Base-by-base conservation (phyloP, 257 asterid genomes). In the Schizonepeta tenuifolia region DNA sequence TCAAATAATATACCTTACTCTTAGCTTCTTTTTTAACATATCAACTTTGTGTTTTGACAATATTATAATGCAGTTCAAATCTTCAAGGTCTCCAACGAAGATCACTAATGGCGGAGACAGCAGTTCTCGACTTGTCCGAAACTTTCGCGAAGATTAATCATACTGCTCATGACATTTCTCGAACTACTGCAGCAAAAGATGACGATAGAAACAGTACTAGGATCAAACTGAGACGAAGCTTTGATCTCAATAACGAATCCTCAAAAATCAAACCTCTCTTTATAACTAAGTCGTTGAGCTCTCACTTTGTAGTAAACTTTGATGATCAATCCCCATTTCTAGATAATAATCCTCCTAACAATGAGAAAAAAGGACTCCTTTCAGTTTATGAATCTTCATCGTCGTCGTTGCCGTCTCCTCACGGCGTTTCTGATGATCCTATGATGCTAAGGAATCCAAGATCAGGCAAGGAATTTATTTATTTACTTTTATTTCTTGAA, bases 211-310 rank as follows among this genome's bases (percentile, higher is more conserved):
- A 31, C 26, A n/a, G n/a, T n/a, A 43, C 46, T 20, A 57, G 43
- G 55, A 60, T 71, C 20, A 83, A 54, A 63, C 70, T 36, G 77
- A 66, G 80, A 73, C 79, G 80, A 77, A 83, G 81, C 78, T 74
- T 80, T 21, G 81, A 77, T 36, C 65, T 73, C 21, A 62, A 2
- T 55, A 73, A 70, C 13, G 77, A 68, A 36, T 65, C 75, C 47
- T 54, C n/a, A 36, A 69, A 68, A n/a, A 61, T 59, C 59, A 71
- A 41, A 62, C 56, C 77, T 20, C 11, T 61, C 18, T 55, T 46
- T 51, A 69, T 69, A 72, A 64, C 78, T 4, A 80, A 60, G 72
- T 83, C 87, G 24, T 71, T 83, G 53, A 71, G 65, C 79, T 58
- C 81, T 46, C 81, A 77, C 10, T 46, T 75, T 36, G 53, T 76